phyloP scores from a whole-genome alignment of 495 filamentous ascomycete species.

The Penicillium parvum region DNA sequence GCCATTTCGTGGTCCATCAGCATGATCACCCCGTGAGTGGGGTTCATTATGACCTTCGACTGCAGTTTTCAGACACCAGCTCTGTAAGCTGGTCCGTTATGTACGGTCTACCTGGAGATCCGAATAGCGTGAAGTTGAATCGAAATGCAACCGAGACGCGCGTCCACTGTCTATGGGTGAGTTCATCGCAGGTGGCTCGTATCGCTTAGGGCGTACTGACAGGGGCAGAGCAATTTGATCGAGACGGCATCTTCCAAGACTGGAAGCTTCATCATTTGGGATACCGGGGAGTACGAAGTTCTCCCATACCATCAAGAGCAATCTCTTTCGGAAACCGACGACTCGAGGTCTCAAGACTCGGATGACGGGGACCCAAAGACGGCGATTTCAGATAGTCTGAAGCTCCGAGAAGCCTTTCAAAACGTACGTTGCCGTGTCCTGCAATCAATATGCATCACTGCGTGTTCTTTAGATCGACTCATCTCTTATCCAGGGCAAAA shows the following conservation, averaged over 20 bases:
- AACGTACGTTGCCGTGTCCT: conserved; percentile 22
- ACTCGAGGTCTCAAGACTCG: conserved; percentile 32
- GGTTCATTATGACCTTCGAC: conserved; percentile 58
- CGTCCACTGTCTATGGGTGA: conserved; percentile 62
- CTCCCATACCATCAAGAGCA: conserved; percentile 39
- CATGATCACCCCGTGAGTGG: conserved; percentile 67
- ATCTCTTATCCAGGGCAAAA: conserved; percentile 42
- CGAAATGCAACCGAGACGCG: conserved; percentile 65
- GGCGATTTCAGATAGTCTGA: conserved; percentile 46
- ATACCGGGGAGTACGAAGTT: conserved; percentile 61
- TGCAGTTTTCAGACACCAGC: conserved; percentile 63
- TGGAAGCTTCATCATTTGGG: conserved; percentile 66
- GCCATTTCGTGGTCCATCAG: conserved; percentile 64
- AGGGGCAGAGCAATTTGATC: conserved; percentile 57
- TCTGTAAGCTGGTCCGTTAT: conserved; percentile 62
- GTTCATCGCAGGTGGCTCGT: conserved; percentile 3
- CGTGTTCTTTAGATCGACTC: background rate
- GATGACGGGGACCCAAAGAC: conserved; percentile 3
- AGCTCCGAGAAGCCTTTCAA: conserved; percentile 51
- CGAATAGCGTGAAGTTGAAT: conserved; percentile 52
- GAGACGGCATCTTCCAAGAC: conserved; percentile 57
- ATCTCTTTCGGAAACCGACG: conserved; percentile 40
- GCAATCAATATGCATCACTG: background rate
- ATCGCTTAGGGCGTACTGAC: background rate
- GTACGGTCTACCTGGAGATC: conserved; percentile 62